phyloP scores from a whole-genome alignment of 352 stramenopile species.

The Pythium biforme region DNA sequence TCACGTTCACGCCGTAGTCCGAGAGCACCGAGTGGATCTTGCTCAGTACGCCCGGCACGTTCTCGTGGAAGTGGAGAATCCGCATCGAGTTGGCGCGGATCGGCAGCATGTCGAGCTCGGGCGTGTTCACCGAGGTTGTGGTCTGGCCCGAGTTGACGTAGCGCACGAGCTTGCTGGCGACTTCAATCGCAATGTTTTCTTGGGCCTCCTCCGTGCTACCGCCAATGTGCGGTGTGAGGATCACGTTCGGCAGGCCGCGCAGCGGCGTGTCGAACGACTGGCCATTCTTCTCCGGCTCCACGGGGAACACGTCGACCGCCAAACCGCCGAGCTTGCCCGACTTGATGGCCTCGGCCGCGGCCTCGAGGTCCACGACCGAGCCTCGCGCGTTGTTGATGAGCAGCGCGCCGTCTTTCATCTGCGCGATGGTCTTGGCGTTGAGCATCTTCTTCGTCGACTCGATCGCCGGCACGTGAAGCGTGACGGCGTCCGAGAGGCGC shows the following conservation, averaged over 20 bases:
- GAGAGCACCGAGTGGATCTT: slow-evolving; percentile 86
- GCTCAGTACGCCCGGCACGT: slow-evolving; percentile 79
- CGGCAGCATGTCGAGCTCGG: slow-evolving; percentile 76
- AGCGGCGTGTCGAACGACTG: slow-evolving; percentile 83
- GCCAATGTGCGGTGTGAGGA: slow-evolving; percentile 95
- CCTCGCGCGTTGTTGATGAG: slow-evolving; percentile 96
- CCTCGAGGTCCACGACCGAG: slow-evolving; percentile 93
- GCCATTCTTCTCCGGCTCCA: slow-evolving; percentile 86
- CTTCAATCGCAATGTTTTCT: slow-evolving; percentile 87
- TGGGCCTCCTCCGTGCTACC: slow-evolving; percentile 96
- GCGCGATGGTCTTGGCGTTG: slow-evolving; percentile 79
- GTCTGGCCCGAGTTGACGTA: slow-evolving; percentile 84
- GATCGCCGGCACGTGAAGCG: slow-evolving; percentile 95
- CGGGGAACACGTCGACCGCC: slow-evolving; percentile 89
- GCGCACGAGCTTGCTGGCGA: slow-evolving; percentile 75
- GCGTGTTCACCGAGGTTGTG: slow-evolving; percentile 76
- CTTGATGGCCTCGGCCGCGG: slow-evolving; percentile 88
- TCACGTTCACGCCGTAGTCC: slow-evolving; percentile 86
- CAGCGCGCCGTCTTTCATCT: slow-evolving; percentile 92
- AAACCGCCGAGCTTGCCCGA: slow-evolving; percentile 78
- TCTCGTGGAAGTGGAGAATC: slow-evolving; percentile 86
- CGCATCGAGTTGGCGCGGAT: slow-evolving; percentile 77
- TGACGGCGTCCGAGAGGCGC: slow-evolving; percentile 89
- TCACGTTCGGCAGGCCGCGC: slow-evolving; percentile 91
- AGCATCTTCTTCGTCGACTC: slow-evolving; percentile 92